Evolutionary conservation across 306 rosid genomes (phyloP), one percentile per base, ranked within the genome.

Genomic region (Cotoneaster glaucophyllus): DNA sequence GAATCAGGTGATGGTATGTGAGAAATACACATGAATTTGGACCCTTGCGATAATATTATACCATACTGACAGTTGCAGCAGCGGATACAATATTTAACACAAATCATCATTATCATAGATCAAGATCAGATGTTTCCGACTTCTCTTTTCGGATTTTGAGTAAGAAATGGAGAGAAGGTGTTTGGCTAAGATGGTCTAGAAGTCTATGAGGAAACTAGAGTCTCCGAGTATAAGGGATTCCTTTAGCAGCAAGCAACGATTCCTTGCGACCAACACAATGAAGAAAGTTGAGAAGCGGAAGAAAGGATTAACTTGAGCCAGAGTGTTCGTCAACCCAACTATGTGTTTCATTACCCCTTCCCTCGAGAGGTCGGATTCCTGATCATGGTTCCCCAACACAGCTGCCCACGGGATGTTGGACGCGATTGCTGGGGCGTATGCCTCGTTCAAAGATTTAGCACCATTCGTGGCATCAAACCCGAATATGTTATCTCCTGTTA

Each of bases 301-400:
- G 65, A 61, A 61, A 5, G 99, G 99, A 69, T 92, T 95, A 74
- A 89, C 37, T 80, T 71, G 84, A 76, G 99, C 78, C 56, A 88
- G 80, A 50, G 97, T 90, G 79, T 87, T 90, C 58, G 89, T 85
- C 91, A 90, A 66, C 21, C 92, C 92, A 80, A 82, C 92, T 61
- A 90, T 84, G 78, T 95, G 82, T 64, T 82, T 88, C 97, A 95
- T 95, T 64, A 95, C 99, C 29, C 96, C 93, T 86, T 82, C 91
- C 84, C 99, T 88, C 8, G 92, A 86, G 58, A 95, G 96, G 64
- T 94, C 76, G 12, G 92, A 90, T 86, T 95, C 89, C 79, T 92
- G 99, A 76, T 95, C 99, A 87, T 95, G 99, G 89, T 95, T 95
- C 48, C 99, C 99, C 85, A 92, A 67, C 69, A 95, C 77, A 76